Percentiles rank a stretch among this genome's conserved stretches.
These are phyloP conservation scores for Aspergillus tubingensis DNA, from an alignment of 2,329 filamentous ascomycete genomes.

Conservation along the genomic window DNA sequence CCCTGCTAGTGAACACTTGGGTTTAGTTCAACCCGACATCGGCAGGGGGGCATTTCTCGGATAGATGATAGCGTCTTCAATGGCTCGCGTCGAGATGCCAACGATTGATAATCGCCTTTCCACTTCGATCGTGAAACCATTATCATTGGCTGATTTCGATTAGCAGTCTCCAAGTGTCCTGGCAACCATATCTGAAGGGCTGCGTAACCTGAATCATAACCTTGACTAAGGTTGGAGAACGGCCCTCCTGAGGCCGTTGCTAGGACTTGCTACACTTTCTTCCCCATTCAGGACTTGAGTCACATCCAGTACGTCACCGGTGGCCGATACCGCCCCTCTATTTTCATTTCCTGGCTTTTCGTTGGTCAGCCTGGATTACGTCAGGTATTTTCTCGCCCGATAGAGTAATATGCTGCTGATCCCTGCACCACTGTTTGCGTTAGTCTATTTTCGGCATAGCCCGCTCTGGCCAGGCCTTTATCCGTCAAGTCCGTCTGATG, in stretches of 20 bases:
- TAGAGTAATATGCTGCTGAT: neutral
- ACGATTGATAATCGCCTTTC: constrained; percentile 21
- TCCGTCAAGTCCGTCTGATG: no score
- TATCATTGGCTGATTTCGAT: constrained; percentile 4
- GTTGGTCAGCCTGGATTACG: constrained; percentile 5
- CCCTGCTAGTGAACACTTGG: neutral
- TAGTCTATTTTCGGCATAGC: neutral
- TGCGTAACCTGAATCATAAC: neutral
- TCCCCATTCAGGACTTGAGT: neutral
- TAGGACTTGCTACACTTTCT: neutral
- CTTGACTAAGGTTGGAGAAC: neutral
- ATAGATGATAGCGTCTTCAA: constrained; percentile 5
- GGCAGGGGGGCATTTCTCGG: constrained; percentile 8
- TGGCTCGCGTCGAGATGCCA: neutral
- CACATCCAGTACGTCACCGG: neutral
- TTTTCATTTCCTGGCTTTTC: constrained; percentile 7
- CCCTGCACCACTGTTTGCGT: neutral
- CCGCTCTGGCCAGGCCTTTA: no score
- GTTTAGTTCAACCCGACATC: constrained; percentile 16
- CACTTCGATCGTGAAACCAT: neutral
- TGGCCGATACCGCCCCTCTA: constrained; percentile 9
- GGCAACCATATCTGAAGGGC: neutral
- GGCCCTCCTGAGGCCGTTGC: neutral
- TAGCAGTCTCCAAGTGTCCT: neutral
- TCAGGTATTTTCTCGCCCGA: neutral